phyloP scores from a whole-genome alignment of 345 rosid species.

The Sisymbrium altissimum region DNA sequence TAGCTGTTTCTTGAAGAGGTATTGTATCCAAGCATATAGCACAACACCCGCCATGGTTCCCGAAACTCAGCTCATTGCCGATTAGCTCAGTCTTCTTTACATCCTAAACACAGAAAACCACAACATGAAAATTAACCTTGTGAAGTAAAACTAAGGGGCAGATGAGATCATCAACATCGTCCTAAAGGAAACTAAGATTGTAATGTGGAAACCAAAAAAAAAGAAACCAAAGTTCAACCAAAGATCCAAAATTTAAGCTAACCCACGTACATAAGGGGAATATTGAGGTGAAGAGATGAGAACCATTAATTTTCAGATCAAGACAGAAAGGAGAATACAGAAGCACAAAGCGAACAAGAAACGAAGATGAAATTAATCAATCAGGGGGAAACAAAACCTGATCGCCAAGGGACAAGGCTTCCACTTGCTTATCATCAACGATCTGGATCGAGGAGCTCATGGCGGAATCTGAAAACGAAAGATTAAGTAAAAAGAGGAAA shows the following conservation, averaged over 20 bases:
- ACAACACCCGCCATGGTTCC: slow-evolving; percentile 68
- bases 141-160: background rate
- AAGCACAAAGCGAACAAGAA: background rate
- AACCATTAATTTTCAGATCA: background rate
- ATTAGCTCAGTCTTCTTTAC: slow-evolving; percentile 34
- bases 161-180: no score
- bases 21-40: slow-evolving; percentile 86
- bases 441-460: slow-evolving; percentile 37
- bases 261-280: background rate
- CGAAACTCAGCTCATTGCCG: slow-evolving; percentile 41
- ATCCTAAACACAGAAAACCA: slow-evolving; percentile 35
- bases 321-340: background rate
- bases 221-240: background rate
- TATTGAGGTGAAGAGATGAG: background rate
- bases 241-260: background rate
- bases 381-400: slow-evolving; percentile 22
- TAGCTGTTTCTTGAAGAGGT: slow-evolving; percentile 82
- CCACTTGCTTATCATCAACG: slow-evolving; percentile 29
- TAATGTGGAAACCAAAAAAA: background rate
- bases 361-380: background rate
- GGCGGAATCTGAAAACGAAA: background rate
- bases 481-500: background rate
- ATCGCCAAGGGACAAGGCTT: slow-evolving; percentile 19
- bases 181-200: background rate
- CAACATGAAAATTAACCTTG: background rate